Percentiles rank a stretch among this genome's conserved stretches.
Conservation (phyloP, 2,329 filamentous ascomycete genomes). For the Paecilomyces dactylethromorphus region DNA sequence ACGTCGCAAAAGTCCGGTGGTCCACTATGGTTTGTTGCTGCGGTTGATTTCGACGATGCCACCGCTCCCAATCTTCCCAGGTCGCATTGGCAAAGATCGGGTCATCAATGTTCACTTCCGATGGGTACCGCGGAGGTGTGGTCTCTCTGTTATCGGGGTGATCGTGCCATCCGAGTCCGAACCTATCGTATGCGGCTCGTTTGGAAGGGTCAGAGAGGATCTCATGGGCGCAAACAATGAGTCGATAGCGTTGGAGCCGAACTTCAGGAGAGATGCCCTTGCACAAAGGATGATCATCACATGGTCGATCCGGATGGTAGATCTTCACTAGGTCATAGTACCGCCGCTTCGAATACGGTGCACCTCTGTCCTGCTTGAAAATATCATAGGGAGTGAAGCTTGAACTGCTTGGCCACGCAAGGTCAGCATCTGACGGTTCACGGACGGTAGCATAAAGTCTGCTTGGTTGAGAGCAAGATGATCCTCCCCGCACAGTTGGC, state of each 20-base stretch:
- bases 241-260: constrained; percentile 80
- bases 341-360: constrained; percentile 70
- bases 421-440: constrained; percentile 20
- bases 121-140: constrained; percentile 12
- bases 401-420: constrained; percentile 38
- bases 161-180: constrained; percentile 71
- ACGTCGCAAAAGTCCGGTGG: constrained; percentile 67
- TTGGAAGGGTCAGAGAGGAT: constrained; percentile 77
- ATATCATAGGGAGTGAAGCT: constrained; percentile 79
- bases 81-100: constrained; percentile 70
- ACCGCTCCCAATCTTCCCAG: constrained; percentile 96
- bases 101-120: constrained; percentile 30
- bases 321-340: constrained; percentile 92
- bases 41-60: constrained; percentile 53
- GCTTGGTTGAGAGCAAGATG: constrained; percentile 11
- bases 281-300: constrained; percentile 35
- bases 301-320: constrained; percentile 78
- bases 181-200: constrained; percentile 73
- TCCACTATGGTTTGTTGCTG: constrained; percentile 54
- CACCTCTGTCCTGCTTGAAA: constrained; percentile 55
- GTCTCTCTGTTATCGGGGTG: constrained; percentile 24
- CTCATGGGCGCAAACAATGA: constrained; percentile 80
- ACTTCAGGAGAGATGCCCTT: constrained; percentile 51
- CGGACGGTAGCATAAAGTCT: constrained; percentile 29
- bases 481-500: constrained; percentile 6